These are phyloP conservation scores for Rubus parviflorus DNA, from an alignment of 306 rosid genomes.

Conservation along the genomic window DNA sequence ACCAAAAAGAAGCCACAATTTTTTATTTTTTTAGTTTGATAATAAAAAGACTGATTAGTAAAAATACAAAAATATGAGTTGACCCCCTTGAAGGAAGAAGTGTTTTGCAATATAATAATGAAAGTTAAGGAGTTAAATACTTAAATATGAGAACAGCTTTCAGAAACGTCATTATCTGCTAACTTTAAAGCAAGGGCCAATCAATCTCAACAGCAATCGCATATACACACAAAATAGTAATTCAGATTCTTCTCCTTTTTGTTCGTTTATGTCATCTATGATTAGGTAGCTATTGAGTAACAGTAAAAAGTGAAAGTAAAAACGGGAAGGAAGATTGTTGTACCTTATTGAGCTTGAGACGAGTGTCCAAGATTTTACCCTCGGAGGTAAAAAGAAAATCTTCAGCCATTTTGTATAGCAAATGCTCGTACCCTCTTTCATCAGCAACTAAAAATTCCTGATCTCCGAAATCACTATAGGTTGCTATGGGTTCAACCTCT, in stretches of 20 bases:
- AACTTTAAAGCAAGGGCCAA: too few relatives aligned
- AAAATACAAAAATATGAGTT: constrained; percentile 10
- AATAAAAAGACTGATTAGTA: too few relatives aligned
- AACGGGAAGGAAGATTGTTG: not conserved
- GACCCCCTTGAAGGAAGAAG: constrained; percentile 16
- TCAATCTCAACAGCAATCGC: too few relatives aligned
- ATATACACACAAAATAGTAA: not conserved
- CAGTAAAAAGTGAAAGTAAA: not conserved
- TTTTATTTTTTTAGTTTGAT: too few relatives aligned
- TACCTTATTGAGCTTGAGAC: constrained; percentile 94
- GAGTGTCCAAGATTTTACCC: constrained; percentile 73
- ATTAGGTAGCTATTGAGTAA: constrained; percentile 20
- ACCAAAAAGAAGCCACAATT: too few relatives aligned
- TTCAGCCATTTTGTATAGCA: constrained; percentile 79
- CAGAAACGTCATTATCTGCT: constrained; percentile 60
- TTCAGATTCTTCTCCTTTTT: not conserved
- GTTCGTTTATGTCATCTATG: constrained; percentile 2
- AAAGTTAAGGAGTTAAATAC: not conserved
- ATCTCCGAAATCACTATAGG: constrained; percentile 76
- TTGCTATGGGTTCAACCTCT: constrained; percentile 97
- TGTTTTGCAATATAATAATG: too few relatives aligned
- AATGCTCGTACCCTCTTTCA: constrained; percentile 79
- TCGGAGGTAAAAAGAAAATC: constrained; percentile 73
- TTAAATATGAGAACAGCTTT: constrained; percentile 27
- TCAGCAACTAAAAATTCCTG: constrained; percentile 88